Conservation (phyloP, 371 early-diverging fungal species). For the Mucor racemosus region DNA sequence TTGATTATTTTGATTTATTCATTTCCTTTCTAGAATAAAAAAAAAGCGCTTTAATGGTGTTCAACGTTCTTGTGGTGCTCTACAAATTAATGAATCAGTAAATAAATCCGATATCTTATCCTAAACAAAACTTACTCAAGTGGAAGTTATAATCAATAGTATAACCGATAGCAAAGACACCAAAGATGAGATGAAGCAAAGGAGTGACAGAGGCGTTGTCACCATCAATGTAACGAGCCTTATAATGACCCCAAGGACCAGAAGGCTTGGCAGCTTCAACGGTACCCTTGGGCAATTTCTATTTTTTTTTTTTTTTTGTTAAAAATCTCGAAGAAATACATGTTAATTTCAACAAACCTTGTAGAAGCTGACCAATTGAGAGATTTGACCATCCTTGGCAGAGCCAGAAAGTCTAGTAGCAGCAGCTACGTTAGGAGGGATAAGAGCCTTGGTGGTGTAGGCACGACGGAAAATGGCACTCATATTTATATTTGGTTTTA, state of each 20-base stretch:
- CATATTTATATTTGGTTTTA: constrained; percentile 29
- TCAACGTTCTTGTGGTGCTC: constrained; percentile 77
- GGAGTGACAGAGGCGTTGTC: constrained; percentile 65
- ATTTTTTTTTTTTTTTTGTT: neutral
- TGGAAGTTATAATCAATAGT: constrained; percentile 74
- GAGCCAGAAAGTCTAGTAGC: constrained; percentile 51
- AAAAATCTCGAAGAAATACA: neutral
- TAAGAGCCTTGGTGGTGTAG: constrained; percentile 58
- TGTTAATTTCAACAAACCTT: constrained; percentile 33
- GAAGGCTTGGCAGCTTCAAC: constrained; percentile 48
- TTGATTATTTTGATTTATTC: neutral
- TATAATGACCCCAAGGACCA: constrained; percentile 57
- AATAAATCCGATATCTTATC: neutral
- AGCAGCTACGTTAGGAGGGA: constrained; percentile 62
- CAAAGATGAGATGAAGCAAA: constrained; percentile 58
- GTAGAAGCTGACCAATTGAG: constrained; percentile 56
- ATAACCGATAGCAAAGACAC: constrained; percentile 61
- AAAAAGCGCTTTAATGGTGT: constrained; percentile 54
- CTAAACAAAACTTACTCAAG: constrained; percentile 57
- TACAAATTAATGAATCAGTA: constrained; percentile 20
- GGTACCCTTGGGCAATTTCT: constrained; percentile 59
- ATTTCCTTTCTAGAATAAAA: constrained; percentile 2
- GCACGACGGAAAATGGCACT: constrained; percentile 59
- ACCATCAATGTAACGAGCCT: constrained; percentile 72
- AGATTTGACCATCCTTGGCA: constrained; percentile 50